These are phyloP conservation scores for Graphium sp. DNA, from an alignment of 2,329 filamentous ascomycete species.

Conservation along the genomic window DNA sequence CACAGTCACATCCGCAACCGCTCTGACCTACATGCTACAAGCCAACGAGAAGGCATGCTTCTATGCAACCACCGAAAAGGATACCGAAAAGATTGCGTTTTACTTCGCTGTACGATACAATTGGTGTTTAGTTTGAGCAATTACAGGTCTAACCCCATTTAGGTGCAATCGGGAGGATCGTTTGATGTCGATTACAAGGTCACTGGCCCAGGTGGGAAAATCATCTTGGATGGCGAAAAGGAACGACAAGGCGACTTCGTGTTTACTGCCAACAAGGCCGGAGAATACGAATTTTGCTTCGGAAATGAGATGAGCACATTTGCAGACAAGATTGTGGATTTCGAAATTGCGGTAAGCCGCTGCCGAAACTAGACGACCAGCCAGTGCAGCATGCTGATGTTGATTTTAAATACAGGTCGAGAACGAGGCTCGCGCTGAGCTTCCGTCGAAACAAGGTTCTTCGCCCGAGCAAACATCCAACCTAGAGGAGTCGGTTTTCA, in stretches of 20 bases:
- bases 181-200: slow-evolving; percentile 96
- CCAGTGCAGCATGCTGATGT: neutral
- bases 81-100: slow-evolving; percentile 82
- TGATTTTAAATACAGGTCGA: slow-evolving; percentile 47
- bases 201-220: slow-evolving; percentile 60
- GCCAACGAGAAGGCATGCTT: slow-evolving; percentile 96
- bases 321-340: slow-evolving; percentile 93
- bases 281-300: slow-evolving; percentile 96
- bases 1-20: slow-evolving; percentile 65
- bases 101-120: slow-evolving; percentile 82
- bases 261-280: slow-evolving; percentile 74
- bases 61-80: slow-evolving; percentile 62
- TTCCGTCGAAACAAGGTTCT: slow-evolving; percentile 79
- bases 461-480: slow-evolving; percentile 75
- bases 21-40: slow-evolving; percentile 79
- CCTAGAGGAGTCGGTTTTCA: slow-evolving; percentile 89
- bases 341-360: slow-evolving; percentile 72
- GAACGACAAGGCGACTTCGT: slow-evolving; percentile 95
- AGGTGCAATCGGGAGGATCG: slow-evolving; percentile 96
- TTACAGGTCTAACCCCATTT: no score
- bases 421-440: slow-evolving; percentile 65
- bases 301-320: slow-evolving; percentile 98
- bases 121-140: no score
- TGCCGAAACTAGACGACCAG: slow-evolving; percentile 3
- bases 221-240: slow-evolving; percentile 74